Evolutionary conservation across 306 rosid species (phyloP), one percentile per base, ranked within the genome.

Genomic region (Cicer yamashitae): DNA sequence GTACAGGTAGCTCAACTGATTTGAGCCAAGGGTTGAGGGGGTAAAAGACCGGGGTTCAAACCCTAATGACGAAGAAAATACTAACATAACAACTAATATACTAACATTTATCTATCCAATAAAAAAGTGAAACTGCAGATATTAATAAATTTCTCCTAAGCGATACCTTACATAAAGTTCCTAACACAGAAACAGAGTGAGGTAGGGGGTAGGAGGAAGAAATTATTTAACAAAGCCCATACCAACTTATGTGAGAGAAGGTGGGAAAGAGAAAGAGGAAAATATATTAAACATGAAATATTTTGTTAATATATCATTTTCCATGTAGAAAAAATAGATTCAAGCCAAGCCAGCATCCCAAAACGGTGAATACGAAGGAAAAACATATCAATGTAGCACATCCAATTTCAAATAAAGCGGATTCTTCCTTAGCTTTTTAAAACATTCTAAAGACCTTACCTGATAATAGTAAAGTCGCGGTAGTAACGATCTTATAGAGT

Each of bases 391-490:
- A 75, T 54, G 52, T 8, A 30, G 46, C 79, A 58, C 15, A 60
- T 71, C 44, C 10, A 46, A 64, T 15, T 53, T 66, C 69, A 73
- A 73, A 81, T 25, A 44, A 67, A 65, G 39, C n/a, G 22, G 6
- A 58, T 65, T 72, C 13, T 39, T 18, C 56, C 22, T 17, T 43
- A 1, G 25, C 61, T 68, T 67, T 47, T 41, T 11, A 46, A 56
- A 81, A 54, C 9, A 65, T 8, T 13, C 44, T 10, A 69, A 75
- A 43, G 58, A 46, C 44, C 46, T 39, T 47, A 91, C 99, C 93
- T 82, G 88, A 80, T 70, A 94, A 86, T 90, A 86, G 85, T 89
- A 88, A 62, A 94, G 90, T 54, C 86, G 91, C 38, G 96, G 91
- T 80, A 94, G 81, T 75, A 92, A 78, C 25, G 89, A 89, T 83